phyloP scores from a whole-genome alignment of 805 yeast genomes.

The Kockiozyma suomiensis region DNA sequence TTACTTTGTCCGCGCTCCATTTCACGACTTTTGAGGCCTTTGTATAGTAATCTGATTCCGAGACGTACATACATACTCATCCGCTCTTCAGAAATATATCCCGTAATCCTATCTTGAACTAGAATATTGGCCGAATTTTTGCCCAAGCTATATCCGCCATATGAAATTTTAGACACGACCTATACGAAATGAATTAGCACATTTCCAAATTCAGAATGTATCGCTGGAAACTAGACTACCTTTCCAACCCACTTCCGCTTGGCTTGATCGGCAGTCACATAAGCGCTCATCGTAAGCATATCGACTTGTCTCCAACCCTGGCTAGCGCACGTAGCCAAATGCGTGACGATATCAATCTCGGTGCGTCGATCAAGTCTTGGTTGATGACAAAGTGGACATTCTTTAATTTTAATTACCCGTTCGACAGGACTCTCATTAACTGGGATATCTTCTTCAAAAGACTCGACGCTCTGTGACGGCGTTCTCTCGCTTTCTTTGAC shows the following conservation, averaged over 20 bases:
- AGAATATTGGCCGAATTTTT: conserved; percentile 90
- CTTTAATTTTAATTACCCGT: conserved; percentile 60
- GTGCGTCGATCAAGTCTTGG: conserved; percentile 56
- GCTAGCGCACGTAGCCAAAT: conserved; percentile 82
- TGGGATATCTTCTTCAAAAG: conserved; percentile 16
- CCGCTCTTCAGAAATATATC: conserved; percentile 87
- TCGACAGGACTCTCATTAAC: conserved; percentile 33
- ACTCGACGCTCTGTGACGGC: background rate
- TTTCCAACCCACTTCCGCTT: conserved; percentile 87
- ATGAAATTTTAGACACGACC: conserved; percentile 76
- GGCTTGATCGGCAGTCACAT: conserved; percentile 79
- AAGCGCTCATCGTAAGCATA: conserved; percentile 63
- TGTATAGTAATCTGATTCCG: conserved; percentile 82
- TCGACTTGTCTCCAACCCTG: conserved; percentile 73
- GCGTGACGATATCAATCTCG: conserved; percentile 75
- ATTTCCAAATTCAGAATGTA: background rate
- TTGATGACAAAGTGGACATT: conserved; percentile 79
- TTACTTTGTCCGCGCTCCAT: conserved; percentile 53
- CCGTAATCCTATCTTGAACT: conserved; percentile 89
- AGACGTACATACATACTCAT: conserved; percentile 86
- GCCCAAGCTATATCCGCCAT: conserved; percentile 85
- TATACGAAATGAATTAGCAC: background rate
- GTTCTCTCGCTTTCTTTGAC: background rate
- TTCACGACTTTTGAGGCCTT: conserved; percentile 63
- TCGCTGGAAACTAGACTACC: conserved; percentile 6